These are phyloP conservation scores for Phytopythium helicoides DNA, from an alignment of 352 stramenopile species.

Conservation along the genomic window DNA sequence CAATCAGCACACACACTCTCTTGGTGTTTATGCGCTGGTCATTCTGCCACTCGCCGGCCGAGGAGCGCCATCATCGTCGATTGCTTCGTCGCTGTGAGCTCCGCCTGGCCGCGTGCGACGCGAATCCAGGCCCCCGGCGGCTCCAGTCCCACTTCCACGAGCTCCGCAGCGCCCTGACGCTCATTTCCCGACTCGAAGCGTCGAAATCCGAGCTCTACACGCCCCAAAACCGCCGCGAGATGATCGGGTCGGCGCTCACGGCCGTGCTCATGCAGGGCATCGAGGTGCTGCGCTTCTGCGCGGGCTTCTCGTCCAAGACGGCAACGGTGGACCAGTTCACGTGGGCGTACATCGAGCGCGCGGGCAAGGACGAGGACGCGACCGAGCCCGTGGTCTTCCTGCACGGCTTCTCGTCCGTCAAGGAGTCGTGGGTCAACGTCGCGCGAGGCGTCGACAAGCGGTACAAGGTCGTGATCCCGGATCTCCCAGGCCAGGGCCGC, in stretches of 20 bases:
- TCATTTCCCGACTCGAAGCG: too few relatives aligned
- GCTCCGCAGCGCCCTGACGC: too few relatives aligned
- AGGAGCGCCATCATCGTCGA: not conserved
- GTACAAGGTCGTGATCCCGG: constrained; percentile 60
- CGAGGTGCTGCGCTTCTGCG: constrained; percentile 50
- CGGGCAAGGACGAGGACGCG: constrained; percentile 30
- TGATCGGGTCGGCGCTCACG: constrained; percentile 17
- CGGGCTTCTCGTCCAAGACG: constrained; percentile 48
- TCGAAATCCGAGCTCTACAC: not conserved
- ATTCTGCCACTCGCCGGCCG: too few relatives aligned
- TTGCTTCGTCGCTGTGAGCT: too few relatives aligned
- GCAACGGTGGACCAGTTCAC: constrained; percentile 47
- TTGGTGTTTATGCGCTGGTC: too few relatives aligned
- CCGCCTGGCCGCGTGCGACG: too few relatives aligned
- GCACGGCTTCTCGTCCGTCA: constrained; percentile 70
- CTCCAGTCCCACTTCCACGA: too few relatives aligned
- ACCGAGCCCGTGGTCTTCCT: constrained; percentile 63
- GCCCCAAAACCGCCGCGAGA: not conserved
- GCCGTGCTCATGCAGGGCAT: constrained; percentile 36
- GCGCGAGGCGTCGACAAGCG: constrained; percentile 46
- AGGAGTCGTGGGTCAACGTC: constrained; percentile 64
- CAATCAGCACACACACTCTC: too few relatives aligned
- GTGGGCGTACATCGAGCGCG: constrained; percentile 73
- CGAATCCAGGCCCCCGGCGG: too few relatives aligned
- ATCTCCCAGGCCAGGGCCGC: constrained; percentile 64